Base-by-base conservation (phyloP, 805 yeast genomes). In the Torulaspora maleeae region DNA sequence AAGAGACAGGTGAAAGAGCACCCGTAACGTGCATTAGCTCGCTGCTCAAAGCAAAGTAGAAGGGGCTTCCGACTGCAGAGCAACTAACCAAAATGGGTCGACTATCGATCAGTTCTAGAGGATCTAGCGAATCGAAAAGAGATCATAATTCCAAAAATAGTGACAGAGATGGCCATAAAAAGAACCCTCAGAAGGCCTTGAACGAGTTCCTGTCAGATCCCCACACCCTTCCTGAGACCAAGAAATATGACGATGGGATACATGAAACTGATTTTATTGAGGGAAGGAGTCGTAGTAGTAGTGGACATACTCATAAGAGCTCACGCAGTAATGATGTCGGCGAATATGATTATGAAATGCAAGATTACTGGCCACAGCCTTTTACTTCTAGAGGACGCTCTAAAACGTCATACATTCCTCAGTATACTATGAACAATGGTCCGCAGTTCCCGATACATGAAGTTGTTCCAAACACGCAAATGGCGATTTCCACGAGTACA, bases 391-490 rank as follows among this genome's bases (percentile, higher is more conserved):
- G 51, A 16, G 49, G 47, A 16, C 45, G 40, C 6, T 41, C 48
- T 5, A 45, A 35, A 7, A 51, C 59, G 6, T 43, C 51, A 11
- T 61, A 63, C 39, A 56, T 60, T n/a, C 66, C 64, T 5, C 59
- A 59, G 42, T 56, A 58, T 25, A 33, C 55, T 8, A 48, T 50
- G 27, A 55, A 45, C 13, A 51, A 50, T 24, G 27, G 40, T 17
- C 29, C 45, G 8, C 52, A 49, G 13, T 61, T 42, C 32, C 60
- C 63, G 4, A 59, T 61, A 12, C 65, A 60, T 36, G 66, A 63
- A 44, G 67, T 63, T 22, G 55, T 60, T 2, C 64, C 68, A 19
- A 63, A 62, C 36, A 54, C 66, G 7, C 58, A 59, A 28, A 50
- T 53, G 43, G 55, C 56, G 8, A 49, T 54, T 41, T 43, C 55